Conservation (phyloP, 2,329 filamentous ascomycete genomes). For the Emericellopsis atlantica region DNA sequence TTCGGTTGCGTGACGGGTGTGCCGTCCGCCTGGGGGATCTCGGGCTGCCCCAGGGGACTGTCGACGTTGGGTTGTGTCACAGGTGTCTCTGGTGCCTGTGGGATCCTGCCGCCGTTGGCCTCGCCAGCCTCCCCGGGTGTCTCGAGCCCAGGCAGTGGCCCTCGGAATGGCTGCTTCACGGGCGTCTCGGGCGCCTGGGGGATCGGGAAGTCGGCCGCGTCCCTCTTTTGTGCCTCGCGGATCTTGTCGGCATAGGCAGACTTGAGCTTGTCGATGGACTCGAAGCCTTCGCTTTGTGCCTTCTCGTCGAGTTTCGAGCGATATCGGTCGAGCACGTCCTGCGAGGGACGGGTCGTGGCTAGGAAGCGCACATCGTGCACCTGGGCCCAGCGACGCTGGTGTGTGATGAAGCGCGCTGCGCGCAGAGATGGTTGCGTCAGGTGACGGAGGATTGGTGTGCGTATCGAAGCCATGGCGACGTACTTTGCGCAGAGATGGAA, state of each 20-base stretch:
- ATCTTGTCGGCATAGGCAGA: conserved; percentile 81
- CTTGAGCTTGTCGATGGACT: conserved; percentile 63
- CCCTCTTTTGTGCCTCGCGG: conserved; percentile 52
- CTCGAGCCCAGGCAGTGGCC: not conserved
- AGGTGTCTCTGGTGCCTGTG: conserved; percentile 4
- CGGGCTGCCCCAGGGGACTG: conserved; percentile 5
- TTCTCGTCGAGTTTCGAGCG: conserved; percentile 73
- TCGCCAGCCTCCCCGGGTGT: not conserved
- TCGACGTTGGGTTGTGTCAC: conserved; percentile 4
- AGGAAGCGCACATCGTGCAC: conserved; percentile 89
- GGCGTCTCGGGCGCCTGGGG: conserved; percentile 6
- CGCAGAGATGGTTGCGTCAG: conserved; percentile 9
- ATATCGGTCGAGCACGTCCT: conserved; percentile 72
- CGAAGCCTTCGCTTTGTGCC: conserved; percentile 59
- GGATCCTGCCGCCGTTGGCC: conserved; percentile 1
- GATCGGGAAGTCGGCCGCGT: conserved; percentile 34
- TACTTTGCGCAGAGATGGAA: too few species aligned
- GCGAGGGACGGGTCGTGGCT: conserved; percentile 59
- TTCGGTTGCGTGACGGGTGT: conserved; percentile 23
- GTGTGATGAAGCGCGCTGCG: conserved; percentile 13
- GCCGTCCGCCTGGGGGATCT: conserved; percentile 20
- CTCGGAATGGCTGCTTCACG: conserved; percentile 7
- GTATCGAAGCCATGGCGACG: not conserved
- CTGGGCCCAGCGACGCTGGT: conserved; percentile 76
- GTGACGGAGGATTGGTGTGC: not conserved